These are phyloP conservation scores for Nannizziopsis arthrosporioides DNA, from an alignment of 2,329 filamentous ascomycete species.

Conservation along the genomic window DNA sequence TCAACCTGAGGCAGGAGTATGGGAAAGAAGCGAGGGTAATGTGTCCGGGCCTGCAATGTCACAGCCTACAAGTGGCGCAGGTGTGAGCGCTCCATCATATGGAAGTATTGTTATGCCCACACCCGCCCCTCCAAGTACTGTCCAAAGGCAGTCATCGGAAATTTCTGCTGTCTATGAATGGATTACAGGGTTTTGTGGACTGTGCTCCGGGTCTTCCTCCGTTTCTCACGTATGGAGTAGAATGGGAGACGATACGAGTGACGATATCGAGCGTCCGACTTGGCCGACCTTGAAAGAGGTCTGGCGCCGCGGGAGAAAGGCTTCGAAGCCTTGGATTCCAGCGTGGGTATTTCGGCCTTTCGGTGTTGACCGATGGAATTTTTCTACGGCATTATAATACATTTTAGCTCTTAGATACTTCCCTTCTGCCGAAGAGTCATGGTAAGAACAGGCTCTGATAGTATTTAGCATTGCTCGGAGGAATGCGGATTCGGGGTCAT, in stretches of 20 bases:
- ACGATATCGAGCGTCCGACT: not conserved
- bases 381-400: not conserved
- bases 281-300: not conserved
- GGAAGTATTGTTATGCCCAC: not conserved
- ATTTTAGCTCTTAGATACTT: not conserved
- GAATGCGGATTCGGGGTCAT: too few species aligned
- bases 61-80: not conserved
- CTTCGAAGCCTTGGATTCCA: conserved; percentile 10
- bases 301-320: conserved; percentile 1
- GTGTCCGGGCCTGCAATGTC: not conserved
- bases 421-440: not conserved
- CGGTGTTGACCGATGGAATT: conserved; percentile 8
- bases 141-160: not conserved
- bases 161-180: not conserved
- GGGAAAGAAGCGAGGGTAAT: not conserved
- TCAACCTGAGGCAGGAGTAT: not conserved
- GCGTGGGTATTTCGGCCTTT: conserved; percentile 13
- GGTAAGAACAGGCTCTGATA: too few species aligned
- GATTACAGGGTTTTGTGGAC: conserved; percentile 1
- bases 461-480: too few species aligned
- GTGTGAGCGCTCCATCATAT: not conserved
- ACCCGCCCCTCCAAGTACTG: not conserved
- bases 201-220: not conserved
- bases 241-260: not conserved
- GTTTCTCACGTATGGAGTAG: not conserved